phyloP scores from a whole-genome alignment of 169 alveolate species.

The Cryptosporidium felis region DNA sequence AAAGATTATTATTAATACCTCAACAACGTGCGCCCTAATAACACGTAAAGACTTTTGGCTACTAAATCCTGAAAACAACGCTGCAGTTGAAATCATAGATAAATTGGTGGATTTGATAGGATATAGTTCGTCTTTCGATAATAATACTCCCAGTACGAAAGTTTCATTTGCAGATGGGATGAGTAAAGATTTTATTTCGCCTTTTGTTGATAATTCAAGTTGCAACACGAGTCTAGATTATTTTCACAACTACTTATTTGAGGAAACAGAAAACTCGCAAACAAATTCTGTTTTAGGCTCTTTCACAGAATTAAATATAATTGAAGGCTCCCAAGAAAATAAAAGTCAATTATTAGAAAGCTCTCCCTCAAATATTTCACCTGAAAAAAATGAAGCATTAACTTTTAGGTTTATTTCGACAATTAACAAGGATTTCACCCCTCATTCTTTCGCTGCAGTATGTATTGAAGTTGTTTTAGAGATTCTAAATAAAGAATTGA shows the following conservation, averaged over 20 bases:
- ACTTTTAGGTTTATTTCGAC: background rate
- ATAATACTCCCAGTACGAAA: slow-evolving; percentile 48
- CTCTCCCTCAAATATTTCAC: background rate
- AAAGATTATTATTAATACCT: slow-evolving; percentile 16
- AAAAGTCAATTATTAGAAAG: background rate
- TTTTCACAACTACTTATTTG: background rate
- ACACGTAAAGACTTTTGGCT: slow-evolving; percentile 38
- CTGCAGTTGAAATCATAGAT: slow-evolving; percentile 4
- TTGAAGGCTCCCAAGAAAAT: background rate
- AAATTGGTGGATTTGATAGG: slow-evolving; percentile 4
- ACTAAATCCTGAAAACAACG: slow-evolving; percentile 5
- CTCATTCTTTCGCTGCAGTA: slow-evolving; percentile 42
- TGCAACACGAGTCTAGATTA: slow-evolving; percentile 5
- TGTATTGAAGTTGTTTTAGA: slow-evolving; percentile 29
- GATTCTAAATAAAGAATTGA: background rate
- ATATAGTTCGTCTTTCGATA: background rate
- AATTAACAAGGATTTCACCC: background rate
- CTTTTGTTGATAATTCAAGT: background rate
- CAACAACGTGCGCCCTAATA: background rate
- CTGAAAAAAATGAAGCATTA: background rate
- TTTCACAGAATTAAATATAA: background rate
- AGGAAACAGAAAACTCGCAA: background rate
- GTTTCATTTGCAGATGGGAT: slow-evolving; percentile 26
- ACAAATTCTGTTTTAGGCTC: slow-evolving; percentile 1
- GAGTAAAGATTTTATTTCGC: slow-evolving; percentile 25